phyloP scores from a whole-genome alignment of 352 stramenopile species.

The Pythium rishiriense region DNA sequence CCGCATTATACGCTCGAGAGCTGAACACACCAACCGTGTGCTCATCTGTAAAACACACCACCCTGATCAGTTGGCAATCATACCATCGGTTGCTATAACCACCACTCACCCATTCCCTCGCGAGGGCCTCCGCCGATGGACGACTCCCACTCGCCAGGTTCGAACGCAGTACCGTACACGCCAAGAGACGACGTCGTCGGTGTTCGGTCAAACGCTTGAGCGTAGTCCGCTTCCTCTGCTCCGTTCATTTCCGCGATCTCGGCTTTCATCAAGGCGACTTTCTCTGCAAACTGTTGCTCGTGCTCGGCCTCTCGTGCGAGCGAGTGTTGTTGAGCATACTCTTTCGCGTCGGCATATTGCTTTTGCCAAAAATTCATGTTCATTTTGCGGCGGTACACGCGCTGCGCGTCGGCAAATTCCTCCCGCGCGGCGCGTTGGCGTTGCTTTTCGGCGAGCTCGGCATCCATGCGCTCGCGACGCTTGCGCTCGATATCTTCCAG shows the following conservation, averaged over 20 bases:
- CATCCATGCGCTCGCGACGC: constrained; percentile 37
- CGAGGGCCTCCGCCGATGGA: constrained; percentile 41
- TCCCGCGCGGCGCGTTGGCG: constrained; percentile 20
- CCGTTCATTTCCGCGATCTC: constrained; percentile 40
- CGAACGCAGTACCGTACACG: constrained; percentile 53
- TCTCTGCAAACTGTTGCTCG: constrained; percentile 27
- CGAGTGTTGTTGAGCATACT: constrained; percentile 51
- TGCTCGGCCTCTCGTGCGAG: constrained; percentile 21
- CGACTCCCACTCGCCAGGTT: constrained; percentile 60
- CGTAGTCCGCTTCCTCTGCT: constrained; percentile 33
- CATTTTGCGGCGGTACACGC: constrained; percentile 41
- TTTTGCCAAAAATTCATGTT: constrained; percentile 77
- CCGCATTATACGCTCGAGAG: constrained; percentile 38
- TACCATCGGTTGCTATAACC: background rate
- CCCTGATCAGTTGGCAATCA: no score
- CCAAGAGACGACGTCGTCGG: constrained; percentile 48
- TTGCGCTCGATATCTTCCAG: constrained; percentile 49
- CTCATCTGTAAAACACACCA: constrained; percentile 40
- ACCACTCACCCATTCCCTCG: constrained; percentile 49
- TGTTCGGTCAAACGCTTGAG: constrained; percentile 21
- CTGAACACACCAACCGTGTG: constrained; percentile 49
- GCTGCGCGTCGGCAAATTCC: constrained; percentile 28
- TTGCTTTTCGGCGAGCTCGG: constrained; percentile 43
- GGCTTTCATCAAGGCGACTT: constrained; percentile 35
- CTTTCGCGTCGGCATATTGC: constrained; percentile 47